A percentile compares a stretch with the other conserved stretches of the same genome.
phyloP scores from a whole-genome alignment of 192 early-diverging fungal genomes.

The Chytriomyces sp. region DNA sequence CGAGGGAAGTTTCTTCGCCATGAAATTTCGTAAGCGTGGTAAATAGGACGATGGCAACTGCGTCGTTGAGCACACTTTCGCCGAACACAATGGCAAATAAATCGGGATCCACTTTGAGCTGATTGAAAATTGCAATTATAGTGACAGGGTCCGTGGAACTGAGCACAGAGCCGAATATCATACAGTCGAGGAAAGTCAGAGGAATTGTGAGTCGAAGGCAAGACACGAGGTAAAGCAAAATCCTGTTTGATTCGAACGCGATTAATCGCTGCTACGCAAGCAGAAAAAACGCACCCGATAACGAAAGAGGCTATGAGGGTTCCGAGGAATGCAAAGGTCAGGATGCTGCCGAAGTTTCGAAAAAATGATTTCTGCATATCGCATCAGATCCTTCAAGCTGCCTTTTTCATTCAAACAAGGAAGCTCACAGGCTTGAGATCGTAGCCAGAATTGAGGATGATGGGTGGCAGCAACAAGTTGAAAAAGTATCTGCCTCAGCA shows the following conservation, averaged over 20 bases:
- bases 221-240: slow-evolving; percentile 71
- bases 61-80: slow-evolving; percentile 93
- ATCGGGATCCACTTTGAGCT: slow-evolving; percentile 90
- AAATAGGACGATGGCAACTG: slow-evolving; percentile 97
- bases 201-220: slow-evolving; percentile 70
- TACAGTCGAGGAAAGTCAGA: slow-evolving; percentile 84
- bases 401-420: background rate
- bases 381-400: too few relatives aligned
- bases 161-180: slow-evolving; percentile 92
- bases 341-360: slow-evolving; percentile 83
- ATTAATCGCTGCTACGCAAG: background rate
- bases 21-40: slow-evolving; percentile 76
- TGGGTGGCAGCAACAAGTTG: slow-evolving; percentile 94
- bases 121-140: slow-evolving; percentile 91
- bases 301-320: slow-evolving; percentile 90
- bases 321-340: slow-evolving; percentile 91
- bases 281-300: slow-evolving; percentile 65
- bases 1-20: slow-evolving; percentile 47
- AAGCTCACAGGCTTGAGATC: slow-evolving; percentile 80
- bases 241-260: slow-evolving; percentile 46
- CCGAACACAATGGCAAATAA: slow-evolving; percentile 97
- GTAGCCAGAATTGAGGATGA: slow-evolving; percentile 96
- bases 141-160: slow-evolving; percentile 98
- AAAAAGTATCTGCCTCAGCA: slow-evolving; percentile 84
- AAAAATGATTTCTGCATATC: slow-evolving; percentile 71